Percentiles rank a stretch among this genome's conserved stretches.
Conservation (phyloP, 2,329 filamentous ascomycete genomes). For the Fusarium subtropicale region DNA sequence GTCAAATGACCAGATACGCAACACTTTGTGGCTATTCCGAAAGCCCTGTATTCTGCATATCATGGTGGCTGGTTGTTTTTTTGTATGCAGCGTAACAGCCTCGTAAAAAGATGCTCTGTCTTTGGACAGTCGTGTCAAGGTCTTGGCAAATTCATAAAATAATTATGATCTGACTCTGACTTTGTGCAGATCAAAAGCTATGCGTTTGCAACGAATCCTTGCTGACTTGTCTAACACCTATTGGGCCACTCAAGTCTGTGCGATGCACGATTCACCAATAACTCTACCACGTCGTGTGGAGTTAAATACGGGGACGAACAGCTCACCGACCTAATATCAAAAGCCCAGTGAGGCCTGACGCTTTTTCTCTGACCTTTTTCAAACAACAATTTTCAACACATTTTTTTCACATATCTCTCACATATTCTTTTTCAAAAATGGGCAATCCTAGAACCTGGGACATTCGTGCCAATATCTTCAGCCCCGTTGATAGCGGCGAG, state of each 20-base stretch:
- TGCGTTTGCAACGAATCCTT: background rate
- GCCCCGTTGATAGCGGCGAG: background rate
- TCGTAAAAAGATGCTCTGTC: background rate
- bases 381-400: background rate
- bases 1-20: no score
- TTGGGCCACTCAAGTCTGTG: background rate
- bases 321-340: background rate
- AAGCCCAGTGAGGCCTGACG: background rate
- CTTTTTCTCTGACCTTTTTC: background rate
- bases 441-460: slow-evolving; percentile 2
- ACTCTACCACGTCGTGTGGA: background rate
- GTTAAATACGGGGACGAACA: background rate
- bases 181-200: background rate
- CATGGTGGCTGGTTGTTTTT: background rate
- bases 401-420: no score
- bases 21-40: no score
- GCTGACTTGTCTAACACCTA: background rate
- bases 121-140: background rate
- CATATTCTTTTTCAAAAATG: background rate
- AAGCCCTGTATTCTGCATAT: background rate
- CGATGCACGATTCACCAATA: background rate
- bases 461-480: background rate
- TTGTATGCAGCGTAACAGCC: background rate
- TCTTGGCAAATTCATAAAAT: background rate
- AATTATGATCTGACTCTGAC: background rate